These are phyloP conservation scores for Xylariaceae sp. DNA, from an alignment of 2,329 filamentous ascomycete species.

Conservation along the genomic window DNA sequence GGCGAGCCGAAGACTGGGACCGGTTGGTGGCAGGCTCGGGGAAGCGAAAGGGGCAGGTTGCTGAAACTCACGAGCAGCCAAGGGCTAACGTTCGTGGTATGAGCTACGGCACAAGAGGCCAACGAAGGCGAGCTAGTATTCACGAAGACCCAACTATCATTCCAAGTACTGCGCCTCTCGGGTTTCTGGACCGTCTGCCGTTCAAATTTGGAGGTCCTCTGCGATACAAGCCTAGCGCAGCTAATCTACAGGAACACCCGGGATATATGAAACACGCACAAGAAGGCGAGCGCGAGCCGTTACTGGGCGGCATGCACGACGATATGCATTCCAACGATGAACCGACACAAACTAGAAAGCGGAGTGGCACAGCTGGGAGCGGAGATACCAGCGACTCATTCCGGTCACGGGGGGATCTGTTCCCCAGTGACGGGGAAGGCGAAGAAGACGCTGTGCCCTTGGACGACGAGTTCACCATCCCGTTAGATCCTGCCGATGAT, in stretches of 20 bases:
- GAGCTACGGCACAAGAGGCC: constrained; percentile 76
- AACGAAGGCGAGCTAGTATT: constrained; percentile 44
- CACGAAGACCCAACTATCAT: constrained; percentile 83
- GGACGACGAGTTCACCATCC: constrained; percentile 87
- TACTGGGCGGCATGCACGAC: constrained; percentile 47
- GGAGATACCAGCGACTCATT: constrained; percentile 80
- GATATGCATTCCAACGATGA: constrained; percentile 22
- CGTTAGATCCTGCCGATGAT: constrained; percentile 73
- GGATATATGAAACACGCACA: constrained; percentile 44
- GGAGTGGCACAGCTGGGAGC: constrained; percentile 76
- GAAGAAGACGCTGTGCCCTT: constrained; percentile 92
- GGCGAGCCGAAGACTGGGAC: constrained; percentile 83
- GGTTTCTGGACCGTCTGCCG: constrained; percentile 77
- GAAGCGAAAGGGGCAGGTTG: constrained; percentile 21
- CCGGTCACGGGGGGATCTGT: constrained; percentile 82
- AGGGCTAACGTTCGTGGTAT: constrained; percentile 64
- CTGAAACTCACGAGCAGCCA: constrained; percentile 31
- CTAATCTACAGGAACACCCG: constrained; percentile 84
- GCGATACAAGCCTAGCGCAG: constrained; percentile 85
- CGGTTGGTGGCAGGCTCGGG: constrained; percentile 70
- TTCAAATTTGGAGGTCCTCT: constrained; percentile 80
- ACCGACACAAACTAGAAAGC: constrained; percentile 47
- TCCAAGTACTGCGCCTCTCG: constrained; percentile 77
- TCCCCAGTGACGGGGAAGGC: constrained; percentile 79
- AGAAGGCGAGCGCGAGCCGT: constrained; percentile 61